Conservation (phyloP, 768 basidiomycete species). For the Tephrocybe sp. region DNA sequence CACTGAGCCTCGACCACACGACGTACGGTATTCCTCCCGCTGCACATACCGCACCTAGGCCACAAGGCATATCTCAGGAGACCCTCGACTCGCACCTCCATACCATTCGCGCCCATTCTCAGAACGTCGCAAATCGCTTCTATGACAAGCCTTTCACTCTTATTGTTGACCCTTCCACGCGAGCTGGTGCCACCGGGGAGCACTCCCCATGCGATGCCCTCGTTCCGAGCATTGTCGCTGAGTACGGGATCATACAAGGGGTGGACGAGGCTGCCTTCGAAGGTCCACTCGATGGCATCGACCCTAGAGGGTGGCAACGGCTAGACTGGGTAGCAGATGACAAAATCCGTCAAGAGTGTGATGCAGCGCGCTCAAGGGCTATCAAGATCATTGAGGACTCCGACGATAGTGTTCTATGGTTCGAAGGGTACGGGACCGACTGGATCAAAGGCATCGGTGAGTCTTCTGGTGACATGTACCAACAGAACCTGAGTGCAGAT, state of each 20-base stretch:
- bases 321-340: slow-evolving; percentile 79
- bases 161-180: slow-evolving; percentile 81
- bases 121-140: slow-evolving; percentile 77
- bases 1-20: slow-evolving; percentile 78
- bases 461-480: too few relatives aligned
- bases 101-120: slow-evolving; percentile 61
- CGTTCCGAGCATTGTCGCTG: slow-evolving; percentile 83
- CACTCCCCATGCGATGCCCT: slow-evolving; percentile 91
- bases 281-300: slow-evolving; percentile 10
- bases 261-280: slow-evolving; percentile 52
- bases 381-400: slow-evolving; percentile 68
- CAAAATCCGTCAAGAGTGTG: slow-evolving; percentile 53
- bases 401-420: slow-evolving; percentile 83
- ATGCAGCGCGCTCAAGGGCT: slow-evolving; percentile 57
- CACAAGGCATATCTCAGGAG: slow-evolving; percentile 34
- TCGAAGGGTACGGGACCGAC: slow-evolving; percentile 76
- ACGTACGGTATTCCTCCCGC: slow-evolving; percentile 43
- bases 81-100: slow-evolving; percentile 72
- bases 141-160: slow-evolving; percentile 87
- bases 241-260: slow-evolving; percentile 75
- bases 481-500: not conserved
- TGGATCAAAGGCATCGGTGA: slow-evolving; percentile 82
- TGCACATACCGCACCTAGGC: slow-evolving; percentile 18
- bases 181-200: slow-evolving; percentile 87
- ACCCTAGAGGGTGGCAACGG: slow-evolving; percentile 48